Evolutionary conservation across 1,284 basidiomycete genomes (phyloP).

Genomic region (Prillingera fragicola): DNA sequence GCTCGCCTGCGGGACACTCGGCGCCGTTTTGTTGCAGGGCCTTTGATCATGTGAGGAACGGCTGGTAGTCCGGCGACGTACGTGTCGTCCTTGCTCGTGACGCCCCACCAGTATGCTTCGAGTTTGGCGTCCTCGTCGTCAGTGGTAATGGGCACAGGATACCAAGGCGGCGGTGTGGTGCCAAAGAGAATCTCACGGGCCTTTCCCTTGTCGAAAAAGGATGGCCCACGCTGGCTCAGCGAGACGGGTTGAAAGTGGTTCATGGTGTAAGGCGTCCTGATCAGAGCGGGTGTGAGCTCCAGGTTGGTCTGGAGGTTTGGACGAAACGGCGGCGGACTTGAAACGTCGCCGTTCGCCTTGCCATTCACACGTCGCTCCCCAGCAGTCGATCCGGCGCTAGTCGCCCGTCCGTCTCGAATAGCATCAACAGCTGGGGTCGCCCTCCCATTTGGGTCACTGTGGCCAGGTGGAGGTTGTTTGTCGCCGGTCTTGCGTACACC

Average conservation of each 20-base stretch:
- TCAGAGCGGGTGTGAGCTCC: constrained; percentile 56
- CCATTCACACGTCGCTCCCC: constrained; percentile 20
- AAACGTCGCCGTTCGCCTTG: constrained; percentile 13
- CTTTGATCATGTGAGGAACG: constrained; percentile 33
- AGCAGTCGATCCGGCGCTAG: constrained; percentile 16
- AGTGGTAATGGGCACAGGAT: constrained; percentile 17
- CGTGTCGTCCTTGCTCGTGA: constrained; percentile 34
- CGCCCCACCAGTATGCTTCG: constrained; percentile 43
- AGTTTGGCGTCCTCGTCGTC: constrained; percentile 38
- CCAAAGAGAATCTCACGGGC: constrained; percentile 34
- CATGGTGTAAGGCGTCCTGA: constrained; percentile 75
- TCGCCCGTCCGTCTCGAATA: constrained; percentile 15
- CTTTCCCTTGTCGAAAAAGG: constrained; percentile 41
- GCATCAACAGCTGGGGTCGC: constrained; percentile 18
- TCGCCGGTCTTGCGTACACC: constrained; percentile 4
- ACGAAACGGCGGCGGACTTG: constrained; percentile 31
- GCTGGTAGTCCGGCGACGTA: constrained; percentile 36
- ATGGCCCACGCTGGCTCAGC: constrained; percentile 32
- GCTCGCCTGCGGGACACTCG: constrained; percentile 5
- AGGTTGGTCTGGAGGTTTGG: constrained; percentile 38
- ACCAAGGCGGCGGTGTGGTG: constrained; percentile 37
- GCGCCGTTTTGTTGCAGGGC: constrained; percentile 10
- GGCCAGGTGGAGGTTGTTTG: constrained; percentile 4
- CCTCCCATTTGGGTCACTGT: constrained; percentile 22
- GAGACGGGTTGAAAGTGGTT: constrained; percentile 30